Percentiles rank a stretch among this genome's conserved stretches.
Conservation (phyloP, 495 filamentous ascomycete genomes). For the Penicillium subrubescens region DNA sequence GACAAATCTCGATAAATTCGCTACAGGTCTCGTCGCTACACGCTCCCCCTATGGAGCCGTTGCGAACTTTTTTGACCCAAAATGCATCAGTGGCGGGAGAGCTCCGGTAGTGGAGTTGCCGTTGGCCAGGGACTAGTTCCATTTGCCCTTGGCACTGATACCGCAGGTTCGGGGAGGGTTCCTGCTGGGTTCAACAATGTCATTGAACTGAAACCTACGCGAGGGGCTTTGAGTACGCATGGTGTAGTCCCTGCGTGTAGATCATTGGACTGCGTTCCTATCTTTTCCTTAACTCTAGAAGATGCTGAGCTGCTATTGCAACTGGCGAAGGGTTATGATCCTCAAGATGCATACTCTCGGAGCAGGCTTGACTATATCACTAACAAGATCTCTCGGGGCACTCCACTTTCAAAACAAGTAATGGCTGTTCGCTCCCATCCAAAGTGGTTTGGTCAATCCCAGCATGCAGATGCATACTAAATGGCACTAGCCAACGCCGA, state of each 20-base stretch:
- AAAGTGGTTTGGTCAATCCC: neutral
- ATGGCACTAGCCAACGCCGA: neutral
- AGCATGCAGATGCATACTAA: neutral
- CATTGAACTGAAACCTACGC: slow-evolving; percentile 69
- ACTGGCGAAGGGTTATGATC: neutral
- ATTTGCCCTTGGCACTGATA: slow-evolving; percentile 66
- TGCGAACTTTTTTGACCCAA: neutral
- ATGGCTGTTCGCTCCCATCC: neutral
- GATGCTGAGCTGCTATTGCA: neutral
- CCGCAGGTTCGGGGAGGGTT: slow-evolving; percentile 65
- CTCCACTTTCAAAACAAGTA: neutral
- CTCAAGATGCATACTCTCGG: neutral
- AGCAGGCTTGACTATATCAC: neutral
- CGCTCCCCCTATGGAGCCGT: slow-evolving; percentile 62
- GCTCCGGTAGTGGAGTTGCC: neutral
- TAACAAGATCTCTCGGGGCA: neutral
- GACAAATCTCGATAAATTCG: slow-evolving; percentile 68
- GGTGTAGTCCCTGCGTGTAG: slow-evolving; percentile 57
- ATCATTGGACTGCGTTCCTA: neutral
- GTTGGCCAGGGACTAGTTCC: slow-evolving; percentile 51
- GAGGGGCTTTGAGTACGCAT: slow-evolving; percentile 58
- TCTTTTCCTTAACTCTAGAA: neutral
- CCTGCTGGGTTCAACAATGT: slow-evolving; percentile 66
- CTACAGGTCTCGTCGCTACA: slow-evolving; percentile 62
- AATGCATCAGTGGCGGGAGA: neutral